Base-by-base conservation (phyloP, 805 yeast genomes). In the Sugiyamaella boreocaroliniensis region DNA sequence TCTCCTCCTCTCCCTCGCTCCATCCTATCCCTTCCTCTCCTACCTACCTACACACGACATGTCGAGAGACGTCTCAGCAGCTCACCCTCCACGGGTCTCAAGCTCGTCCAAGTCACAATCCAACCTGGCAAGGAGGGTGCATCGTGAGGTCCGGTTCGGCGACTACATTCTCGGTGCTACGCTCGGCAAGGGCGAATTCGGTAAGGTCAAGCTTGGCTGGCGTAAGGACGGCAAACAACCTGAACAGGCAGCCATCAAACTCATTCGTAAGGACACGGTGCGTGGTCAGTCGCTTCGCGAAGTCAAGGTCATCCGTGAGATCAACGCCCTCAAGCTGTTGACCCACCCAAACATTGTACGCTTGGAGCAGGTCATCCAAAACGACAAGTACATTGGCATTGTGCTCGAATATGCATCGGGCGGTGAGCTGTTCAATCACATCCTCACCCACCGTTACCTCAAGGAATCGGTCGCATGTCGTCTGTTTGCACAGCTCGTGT, bases 161-260 rank as follows among this genome's bases (percentile, higher is more conserved):
- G 82, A 87, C 12, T 93, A 90, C 64, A 80, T 87, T 19, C 76
- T 93, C 7, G 99, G 98, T 2, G 83, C 95, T 12, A 92, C 99
- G 0, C 72, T 93, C 12, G 99, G 99, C 34, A 97, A 93, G 71
- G 99, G 99, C 47, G 99, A 93, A 66, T 93, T 93, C 69, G 99
- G 99, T 54, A 92, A 93, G 69, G 99, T 93, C 54, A 93, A 92
- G 67, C 75, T 93, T 19, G 98, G 97, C 12, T 92, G 97, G 97
- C 77, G 95, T 55, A 87, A 86, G 66, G 90, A 83, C 61, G 89
- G 89, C 16, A 59, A 62, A 32, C 61, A 50, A 51, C 69, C 69
- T 26, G 68, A 67, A 72, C 80, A 64, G 80, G 81, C 54, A 18
- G 99, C 99, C 46, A 89, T 93, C 62, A 93, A 93, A 65, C 79